phyloP scores from a whole-genome alignment of 169 alveolate species.

The Cryptosporidium tyzzeri region DNA sequence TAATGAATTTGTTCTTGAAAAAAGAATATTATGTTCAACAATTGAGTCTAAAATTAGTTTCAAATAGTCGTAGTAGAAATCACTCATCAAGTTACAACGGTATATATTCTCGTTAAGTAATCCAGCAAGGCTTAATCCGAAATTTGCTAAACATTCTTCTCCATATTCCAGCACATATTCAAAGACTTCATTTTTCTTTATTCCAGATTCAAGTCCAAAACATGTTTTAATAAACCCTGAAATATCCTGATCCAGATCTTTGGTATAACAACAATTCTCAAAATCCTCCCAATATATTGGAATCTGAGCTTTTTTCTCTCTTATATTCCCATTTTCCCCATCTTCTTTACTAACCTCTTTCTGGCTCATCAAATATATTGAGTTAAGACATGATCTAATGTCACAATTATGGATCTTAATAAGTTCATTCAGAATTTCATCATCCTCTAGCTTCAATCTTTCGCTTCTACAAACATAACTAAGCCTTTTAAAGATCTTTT shows the following conservation, averaged over 20 bases:
- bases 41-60: constrained; percentile 13
- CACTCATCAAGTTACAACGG: constrained; percentile 29
- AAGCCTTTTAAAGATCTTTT: constrained; percentile 78
- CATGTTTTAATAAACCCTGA: constrained; percentile 34
- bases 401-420: constrained; percentile 32
- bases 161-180: constrained; percentile 31
- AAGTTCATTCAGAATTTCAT: constrained; percentile 40
- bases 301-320: background rate
- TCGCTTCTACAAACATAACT: constrained; percentile 79
- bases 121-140: constrained; percentile 18
- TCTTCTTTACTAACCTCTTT: background rate
- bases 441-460: constrained; percentile 79
- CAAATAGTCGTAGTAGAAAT: constrained; percentile 45
- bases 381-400: constrained; percentile 51
- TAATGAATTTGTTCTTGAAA: background rate
- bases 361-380: constrained; percentile 43
- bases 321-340: background rate
- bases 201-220: constrained; percentile 25
- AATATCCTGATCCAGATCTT: constrained; percentile 54
- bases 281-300: constrained; percentile 55
- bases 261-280: constrained; percentile 55
- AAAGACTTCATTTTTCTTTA: background rate
- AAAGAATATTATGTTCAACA: constrained; percentile 26
- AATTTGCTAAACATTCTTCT: constrained; percentile 22
- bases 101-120: constrained; percentile 46